A percentile compares a stretch with the other conserved stretches of the same genome.
phyloP scores from a whole-genome alignment of 495 filamentous ascomycete species.

The Penicillium parvum region DNA sequence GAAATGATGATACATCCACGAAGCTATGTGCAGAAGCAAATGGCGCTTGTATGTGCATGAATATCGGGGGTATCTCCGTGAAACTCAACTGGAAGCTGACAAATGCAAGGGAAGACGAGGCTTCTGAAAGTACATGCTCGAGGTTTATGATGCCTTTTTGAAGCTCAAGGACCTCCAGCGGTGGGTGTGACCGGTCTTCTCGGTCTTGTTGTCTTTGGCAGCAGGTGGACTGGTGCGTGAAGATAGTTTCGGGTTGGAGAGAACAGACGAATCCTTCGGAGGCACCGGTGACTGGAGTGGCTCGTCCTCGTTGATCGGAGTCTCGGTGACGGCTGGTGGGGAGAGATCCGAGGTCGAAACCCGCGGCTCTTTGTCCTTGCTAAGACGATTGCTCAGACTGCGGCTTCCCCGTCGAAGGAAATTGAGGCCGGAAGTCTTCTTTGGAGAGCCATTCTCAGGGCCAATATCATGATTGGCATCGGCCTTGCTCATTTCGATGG shows the following conservation, averaged over 20 bases:
- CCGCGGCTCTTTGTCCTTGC: conserved; percentile 36
- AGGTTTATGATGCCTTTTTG: conserved; percentile 21
- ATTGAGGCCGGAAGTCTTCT: conserved; percentile 40
- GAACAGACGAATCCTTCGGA: conserved; percentile 7
- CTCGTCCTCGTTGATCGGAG: conserved; percentile 7
- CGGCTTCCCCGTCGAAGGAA: conserved; percentile 55
- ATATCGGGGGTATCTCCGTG: conserved; percentile 21
- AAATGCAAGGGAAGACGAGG: conserved; percentile 17
- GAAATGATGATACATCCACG: conserved; percentile 37
- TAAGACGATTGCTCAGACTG: conserved; percentile 51
- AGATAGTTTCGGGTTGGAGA: conserved; percentile 15
- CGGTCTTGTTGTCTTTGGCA: conserved; percentile 9
- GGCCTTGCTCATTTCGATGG: conserved; percentile 53
- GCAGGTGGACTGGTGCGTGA: conserved; percentile 10
- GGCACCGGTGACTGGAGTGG: conserved; percentile 8
- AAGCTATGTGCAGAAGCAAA: conserved; percentile 35
- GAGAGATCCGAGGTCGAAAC: conserved; percentile 30
- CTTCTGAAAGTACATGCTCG: conserved; percentile 15
- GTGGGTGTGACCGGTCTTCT: conserved; percentile 14
- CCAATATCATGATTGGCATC: conserved; percentile 8
- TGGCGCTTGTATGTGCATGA: conserved; percentile 25
- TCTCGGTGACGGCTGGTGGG: conserved; percentile 16
- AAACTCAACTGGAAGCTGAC: conserved; percentile 7
- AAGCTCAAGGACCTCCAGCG: conserved; percentile 30
- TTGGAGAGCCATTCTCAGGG: conserved; percentile 36